Evolutionary conservation across 306 rosid genomes (phyloP), one percentile per base, ranked within the genome.

Genomic region (Corylus avellana): DNA sequence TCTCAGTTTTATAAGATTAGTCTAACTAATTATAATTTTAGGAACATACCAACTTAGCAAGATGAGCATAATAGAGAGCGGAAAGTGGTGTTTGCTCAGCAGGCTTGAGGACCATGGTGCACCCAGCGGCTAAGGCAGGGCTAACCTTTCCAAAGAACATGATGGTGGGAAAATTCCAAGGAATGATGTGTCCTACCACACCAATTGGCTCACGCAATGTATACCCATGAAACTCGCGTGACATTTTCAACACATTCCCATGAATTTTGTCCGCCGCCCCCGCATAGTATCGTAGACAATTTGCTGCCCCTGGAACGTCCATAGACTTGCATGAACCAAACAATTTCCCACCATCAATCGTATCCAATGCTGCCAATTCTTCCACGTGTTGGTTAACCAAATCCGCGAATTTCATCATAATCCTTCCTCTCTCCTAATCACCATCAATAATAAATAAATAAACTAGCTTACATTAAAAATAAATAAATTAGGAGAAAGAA

Each of bases 231-330:
- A 88, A 64, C 50, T 86, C 81, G 0, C 78, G 54, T 0, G 91
- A 48, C 61, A 91, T 75, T 75, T 94, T 94, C n/a, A 94, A 75
- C 0, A 88, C 93, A 54, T 88, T 84, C 1, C 98, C 98, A 3
- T 94, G 97, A 53, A 92, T 80, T 81, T 94, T 94, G 81, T 94
- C 98, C 1, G 97, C 98, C 32, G 97, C 96, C 8, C 98, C 98
- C 0, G 97, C 97, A 70, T 92, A 94, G 87, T 92, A 92, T 16
- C 94, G 91, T 5, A 94, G 11, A 0, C 20, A 71, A 2, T 46
- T n/a, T 48, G 90, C 89, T 17, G 58, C 81, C 6, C 4, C 13
- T 4, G 98, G 97, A 61, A 94, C 87, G 29, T 91, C 98, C 5
- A 16, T 0, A 10, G 48, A 16, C 78, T 91, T 92, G n/a, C 91